Conservation (phyloP, 1,139 yeast genomes). For the Meyerozyma smithsonii region DNA sequence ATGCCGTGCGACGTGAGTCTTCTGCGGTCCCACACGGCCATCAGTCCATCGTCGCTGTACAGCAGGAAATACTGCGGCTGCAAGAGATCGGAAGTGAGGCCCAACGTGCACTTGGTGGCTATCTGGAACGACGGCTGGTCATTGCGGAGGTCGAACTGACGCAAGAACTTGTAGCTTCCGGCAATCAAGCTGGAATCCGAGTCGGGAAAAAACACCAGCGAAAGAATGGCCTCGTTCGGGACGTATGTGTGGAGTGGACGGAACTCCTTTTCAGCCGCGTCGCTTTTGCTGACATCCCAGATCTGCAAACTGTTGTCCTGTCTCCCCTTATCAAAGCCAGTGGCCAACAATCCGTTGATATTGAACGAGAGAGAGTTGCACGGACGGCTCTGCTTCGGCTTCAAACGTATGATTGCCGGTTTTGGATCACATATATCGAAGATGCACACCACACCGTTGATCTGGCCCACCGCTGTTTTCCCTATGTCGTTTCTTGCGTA, state of each 20-base stretch:
- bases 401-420: slow-evolving; percentile 41
- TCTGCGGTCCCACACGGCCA: slow-evolving; percentile 86
- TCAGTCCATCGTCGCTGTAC: slow-evolving; percentile 76
- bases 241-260: slow-evolving; percentile 59
- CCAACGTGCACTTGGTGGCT: slow-evolving; percentile 70
- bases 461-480: slow-evolving; percentile 67
- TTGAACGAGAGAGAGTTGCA: slow-evolving; percentile 75
- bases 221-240: slow-evolving; percentile 70
- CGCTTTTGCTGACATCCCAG: slow-evolving; percentile 60
- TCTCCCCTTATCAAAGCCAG: slow-evolving; percentile 76
- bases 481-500: slow-evolving; percentile 58
- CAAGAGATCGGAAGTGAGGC: slow-evolving; percentile 66
- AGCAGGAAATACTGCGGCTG: slow-evolving; percentile 62
- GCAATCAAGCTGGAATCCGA: slow-evolving; percentile 55
- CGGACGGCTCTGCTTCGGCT: slow-evolving; percentile 67
- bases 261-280: slow-evolving; percentile 37
- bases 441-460: slow-evolving; percentile 62
- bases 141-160: slow-evolving; percentile 73
- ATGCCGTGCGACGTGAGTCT: slow-evolving; percentile 33
- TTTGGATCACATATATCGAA: slow-evolving; percentile 50
- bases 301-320: slow-evolving; percentile 75
- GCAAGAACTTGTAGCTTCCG: slow-evolving; percentile 71
- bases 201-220: slow-evolving; percentile 63
- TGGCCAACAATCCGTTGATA: slow-evolving; percentile 60
- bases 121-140: slow-evolving; percentile 70